Evolutionary conservation across 2,329 filamentous ascomycete genomes (phyloP), one percentile per base, ranked within the genome.

Genomic region (Alternaria conjuncta): DNA sequence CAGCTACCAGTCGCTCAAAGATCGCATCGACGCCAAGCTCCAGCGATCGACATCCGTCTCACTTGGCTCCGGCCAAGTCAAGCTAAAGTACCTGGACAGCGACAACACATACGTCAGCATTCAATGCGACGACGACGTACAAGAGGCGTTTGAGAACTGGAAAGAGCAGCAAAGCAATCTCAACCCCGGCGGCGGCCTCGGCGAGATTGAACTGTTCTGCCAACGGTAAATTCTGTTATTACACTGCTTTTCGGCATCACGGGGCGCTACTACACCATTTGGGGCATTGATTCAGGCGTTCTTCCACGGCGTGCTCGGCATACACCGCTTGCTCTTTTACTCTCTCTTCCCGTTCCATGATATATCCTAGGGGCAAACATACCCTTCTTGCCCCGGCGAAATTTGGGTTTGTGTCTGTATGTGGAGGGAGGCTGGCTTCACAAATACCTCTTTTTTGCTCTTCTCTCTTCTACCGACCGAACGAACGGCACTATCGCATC

Each of bases 101-200:
- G 96, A 99, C 70, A 92, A 92, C 53, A 96, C 98, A 75, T 95
- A 91, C 76, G 92, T 99, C 65, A 94, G 91, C 55, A 97, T 99
- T 58, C 92, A 96, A 78, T 95, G 92, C 65, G 96, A 99, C 74
- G 96, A 99, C 74, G 96, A 97, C 71, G 96, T 99, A 46, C 93
- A 96, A 74, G 94, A 96, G 71, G 96, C 96, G 5, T 97, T 99
- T 76, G 90, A 94, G 79, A 94, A 96, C 71, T 97, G 94, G 94
- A 89, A 92, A 32, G 94, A 97, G 75, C 90, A 89, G 70, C 86
- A 89, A 73, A 84, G 86, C 64, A 85, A 88, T 32, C 83, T 86
- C 71, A 85, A 88, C 47, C 86, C 78, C 55, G 86, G 87, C n/a
- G 79, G 76, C 55, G 90, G 90, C 46, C 89, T 96, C 46, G 94